These are phyloP conservation scores for Cercospora zeina DNA, from an alignment of 2,329 filamentous ascomycete species.

Conservation along the genomic window DNA sequence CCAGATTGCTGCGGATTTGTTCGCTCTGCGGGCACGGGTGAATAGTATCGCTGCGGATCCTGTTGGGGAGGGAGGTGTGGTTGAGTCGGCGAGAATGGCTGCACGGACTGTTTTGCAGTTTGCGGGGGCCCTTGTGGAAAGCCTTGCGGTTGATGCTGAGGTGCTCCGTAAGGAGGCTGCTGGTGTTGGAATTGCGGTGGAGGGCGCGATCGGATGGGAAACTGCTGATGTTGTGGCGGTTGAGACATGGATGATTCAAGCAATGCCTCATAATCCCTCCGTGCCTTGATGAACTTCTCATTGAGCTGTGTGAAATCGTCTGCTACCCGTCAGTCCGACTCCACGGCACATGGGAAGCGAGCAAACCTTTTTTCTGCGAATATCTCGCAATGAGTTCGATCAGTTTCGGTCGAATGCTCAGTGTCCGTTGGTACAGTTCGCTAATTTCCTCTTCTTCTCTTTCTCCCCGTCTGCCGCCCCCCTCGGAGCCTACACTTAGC, in stretches of 20 bases:
- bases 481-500: conserved; percentile 71
- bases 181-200: conserved; percentile 32
- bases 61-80: conserved; percentile 35
- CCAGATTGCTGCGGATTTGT: conserved; percentile 35
- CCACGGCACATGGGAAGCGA: neutral
- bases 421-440: conserved; percentile 81
- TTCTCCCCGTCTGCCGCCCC: conserved; percentile 66
- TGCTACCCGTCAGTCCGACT: conserved; percentile 43
- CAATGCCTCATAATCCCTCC: conserved; percentile 93
- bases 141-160: conserved; percentile 42
- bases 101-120: conserved; percentile 26
- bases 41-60: conserved; percentile 42
- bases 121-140: conserved; percentile 23
- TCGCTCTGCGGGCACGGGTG: conserved; percentile 39
- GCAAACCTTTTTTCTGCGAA: conserved; percentile 92
- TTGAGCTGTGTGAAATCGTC: conserved; percentile 98
- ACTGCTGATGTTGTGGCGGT: conserved; percentile 56
- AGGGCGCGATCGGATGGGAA: conserved; percentile 34
- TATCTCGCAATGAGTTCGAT: conserved; percentile 99
- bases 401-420: conserved; percentile 91
- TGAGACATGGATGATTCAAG: conserved; percentile 96
- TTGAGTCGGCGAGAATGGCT: conserved; percentile 37
- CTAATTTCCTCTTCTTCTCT: conserved; percentile 86
- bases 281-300: conserved; percentile 98
- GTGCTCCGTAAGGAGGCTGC: conserved; percentile 32